These are phyloP conservation scores for Fusarium sp. DNA, from an alignment of 2,329 filamentous ascomycete species.

Conservation along the genomic window DNA sequence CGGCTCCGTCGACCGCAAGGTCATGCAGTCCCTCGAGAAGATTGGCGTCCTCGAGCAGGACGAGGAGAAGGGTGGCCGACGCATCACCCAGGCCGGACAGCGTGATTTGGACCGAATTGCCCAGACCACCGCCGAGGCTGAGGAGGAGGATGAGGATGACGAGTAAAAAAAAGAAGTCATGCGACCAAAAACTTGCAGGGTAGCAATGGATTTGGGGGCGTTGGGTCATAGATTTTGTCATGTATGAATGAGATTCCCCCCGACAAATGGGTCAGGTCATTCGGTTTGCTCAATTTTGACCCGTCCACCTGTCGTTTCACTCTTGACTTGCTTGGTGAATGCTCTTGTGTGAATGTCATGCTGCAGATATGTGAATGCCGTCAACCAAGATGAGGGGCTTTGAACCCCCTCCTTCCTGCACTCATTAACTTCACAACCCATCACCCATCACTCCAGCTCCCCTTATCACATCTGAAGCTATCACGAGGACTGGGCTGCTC, in stretches of 20 bases:
- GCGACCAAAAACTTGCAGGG: conserved; percentile 26
- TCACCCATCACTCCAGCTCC: not conserved
- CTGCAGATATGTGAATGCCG: not conserved
- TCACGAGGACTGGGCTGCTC: not conserved
- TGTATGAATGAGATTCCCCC: conserved; percentile 58
- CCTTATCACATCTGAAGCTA: not conserved
- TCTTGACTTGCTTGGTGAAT: conserved; percentile 1
- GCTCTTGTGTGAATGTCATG: conserved; percentile 25
- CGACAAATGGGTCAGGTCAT: conserved; percentile 53
- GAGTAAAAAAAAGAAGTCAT: conserved; percentile 66
- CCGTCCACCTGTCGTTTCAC: conserved; percentile 46
- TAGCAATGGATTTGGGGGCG: conserved; percentile 55
- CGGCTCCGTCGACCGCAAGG: conserved; percentile 96
- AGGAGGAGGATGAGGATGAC: conserved; percentile 74
- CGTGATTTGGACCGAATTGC: conserved; percentile 98
- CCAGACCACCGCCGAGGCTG: conserved; percentile 81
- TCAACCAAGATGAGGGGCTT: not conserved
- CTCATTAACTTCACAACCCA: not conserved
- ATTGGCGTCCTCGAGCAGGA: conserved; percentile 98
- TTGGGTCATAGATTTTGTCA: conserved; percentile 56
- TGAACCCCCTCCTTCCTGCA: not conserved
- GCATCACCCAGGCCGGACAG: conserved; percentile 98
- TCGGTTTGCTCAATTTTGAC: conserved; percentile 52
- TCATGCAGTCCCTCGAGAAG: conserved; percentile 98
- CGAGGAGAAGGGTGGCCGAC: conserved; percentile 97